Percentiles rank a stretch among this genome's conserved stretches.
Conservation (phyloP, 805 yeast genomes). For the Yamadazyma phyllophila region DNA sequence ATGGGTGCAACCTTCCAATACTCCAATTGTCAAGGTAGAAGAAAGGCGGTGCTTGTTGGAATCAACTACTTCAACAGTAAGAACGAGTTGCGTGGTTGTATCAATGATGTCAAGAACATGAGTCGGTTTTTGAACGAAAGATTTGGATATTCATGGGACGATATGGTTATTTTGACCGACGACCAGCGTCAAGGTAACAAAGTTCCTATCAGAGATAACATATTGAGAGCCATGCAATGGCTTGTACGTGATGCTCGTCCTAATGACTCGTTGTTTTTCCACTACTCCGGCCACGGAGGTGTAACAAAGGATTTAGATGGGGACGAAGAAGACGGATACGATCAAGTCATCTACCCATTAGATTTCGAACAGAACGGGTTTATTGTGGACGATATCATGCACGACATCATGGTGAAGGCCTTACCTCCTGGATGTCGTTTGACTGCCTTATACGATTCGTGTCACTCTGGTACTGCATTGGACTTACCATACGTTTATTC, state of each 20-base stretch:
- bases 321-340: conserved; percentile 37
- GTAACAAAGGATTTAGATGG: conserved; percentile 34
- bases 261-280: conserved; percentile 38
- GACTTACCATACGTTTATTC: conserved; percentile 40
- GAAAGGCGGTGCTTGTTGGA: conserved; percentile 37
- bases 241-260: conserved; percentile 36
- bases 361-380: conserved; percentile 33
- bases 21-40: conserved; percentile 36
- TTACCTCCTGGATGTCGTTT: conserved; percentile 37
- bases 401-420: conserved; percentile 35
- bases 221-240: conserved; percentile 41
- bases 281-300: conserved; percentile 42
- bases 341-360: conserved; percentile 37
- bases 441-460: conserved; percentile 38
- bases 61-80: conserved; percentile 32
- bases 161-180: conserved; percentile 39
- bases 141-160: conserved; percentile 35
- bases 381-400: conserved; percentile 40
- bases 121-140: conserved; percentile 26
- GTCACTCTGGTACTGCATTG: conserved; percentile 41
- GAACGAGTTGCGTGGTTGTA: conserved; percentile 35
- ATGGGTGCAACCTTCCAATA: conserved; percentile 36
- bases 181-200: conserved; percentile 31
- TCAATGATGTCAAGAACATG: conserved; percentile 41
- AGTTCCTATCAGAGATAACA: conserved; percentile 33